Evolutionary conservation across 306 rosid genomes (phyloP), one percentile per base, ranked within the genome.

Genomic region (Prunus davidiana): DNA sequence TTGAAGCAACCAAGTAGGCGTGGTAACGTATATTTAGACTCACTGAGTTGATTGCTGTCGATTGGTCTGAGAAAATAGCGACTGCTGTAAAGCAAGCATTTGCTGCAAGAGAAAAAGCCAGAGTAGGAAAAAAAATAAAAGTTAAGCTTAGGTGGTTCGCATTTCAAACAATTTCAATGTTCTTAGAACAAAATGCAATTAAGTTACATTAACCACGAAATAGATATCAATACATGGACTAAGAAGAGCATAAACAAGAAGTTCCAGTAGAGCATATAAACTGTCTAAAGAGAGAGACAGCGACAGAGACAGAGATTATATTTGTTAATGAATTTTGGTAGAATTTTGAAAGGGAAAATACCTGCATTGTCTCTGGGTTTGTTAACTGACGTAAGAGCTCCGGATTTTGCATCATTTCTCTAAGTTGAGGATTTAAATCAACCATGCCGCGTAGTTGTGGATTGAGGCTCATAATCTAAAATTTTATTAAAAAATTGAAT

Each of bases 371-470:
- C 85, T 86, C 88, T 1, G 88, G 92, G 74, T 82, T 86, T 68
- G 87, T 72, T 72, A 88, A 72, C 76, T 84, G 90, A 16, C 92
- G 87, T 45, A 88, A 72, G 54, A 88, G 77, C 45, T 88, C 88
- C 43, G 90, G 92, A 75, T 86, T 86, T 80, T 86, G 92, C 88
- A 88, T 88, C 90, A 84, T 86, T 75, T 88, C 92, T 78, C 90
- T 82, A 60, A 84, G 79, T 78, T 84, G 92, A 81, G 92, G 87
- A 73, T 84, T 86, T 79, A 55, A 19, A 82, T 88, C 90, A 73
- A 80, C 81, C 87, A 88, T 86, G 79, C 78, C 77, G 2, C 87
- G 85, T 15, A 84, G 79, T 63, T 88, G 88, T 4, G 92, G 92
- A 61, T 84, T 88, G 51, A 82, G 76, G 67, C 50, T 82, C 54